Percentiles rank a stretch among this genome's conserved stretches.
Evolutionary conservation across 1,284 basidiomycete genomes (phyloP).

Genomic region (Hypsizygus ulmarius): DNA sequence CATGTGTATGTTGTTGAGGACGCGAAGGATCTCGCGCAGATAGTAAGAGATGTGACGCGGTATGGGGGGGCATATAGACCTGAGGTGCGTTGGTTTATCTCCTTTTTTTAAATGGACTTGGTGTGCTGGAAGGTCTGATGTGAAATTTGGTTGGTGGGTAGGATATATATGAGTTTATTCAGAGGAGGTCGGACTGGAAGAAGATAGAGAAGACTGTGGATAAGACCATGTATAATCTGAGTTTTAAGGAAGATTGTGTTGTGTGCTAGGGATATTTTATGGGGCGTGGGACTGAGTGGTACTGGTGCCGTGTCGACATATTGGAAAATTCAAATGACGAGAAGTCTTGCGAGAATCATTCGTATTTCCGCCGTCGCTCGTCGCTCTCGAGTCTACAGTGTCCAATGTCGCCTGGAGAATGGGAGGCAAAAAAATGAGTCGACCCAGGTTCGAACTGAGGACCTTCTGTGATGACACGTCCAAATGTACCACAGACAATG

Average conservation of each 20-base stretch:
- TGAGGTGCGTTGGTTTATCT: slow-evolving; percentile 52
- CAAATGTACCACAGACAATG: not conserved
- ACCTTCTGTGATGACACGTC: slow-evolving; percentile 13
- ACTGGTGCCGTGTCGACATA: too few relatives aligned
- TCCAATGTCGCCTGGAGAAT: not conserved
- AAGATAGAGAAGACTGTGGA: slow-evolving; percentile 95
- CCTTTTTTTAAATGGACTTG: slow-evolving; percentile 19
- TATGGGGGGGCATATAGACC: slow-evolving; percentile 92
- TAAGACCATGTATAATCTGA: slow-evolving; percentile 93
- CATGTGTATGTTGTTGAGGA: slow-evolving; percentile 93
- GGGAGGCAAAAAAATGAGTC: slow-evolving; percentile 5
- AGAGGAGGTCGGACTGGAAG: slow-evolving; percentile 93
- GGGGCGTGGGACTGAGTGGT: too few relatives aligned
- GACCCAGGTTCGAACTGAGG: slow-evolving; percentile 12
- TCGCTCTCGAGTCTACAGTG: too few relatives aligned
- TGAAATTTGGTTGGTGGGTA: slow-evolving; percentile 29
- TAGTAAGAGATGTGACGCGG: slow-evolving; percentile 90
- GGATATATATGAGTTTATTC: slow-evolving; percentile 93
- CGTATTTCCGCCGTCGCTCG: too few relatives aligned
- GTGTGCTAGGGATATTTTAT: slow-evolving; percentile 28
- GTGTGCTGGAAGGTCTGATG: slow-evolving; percentile 6
- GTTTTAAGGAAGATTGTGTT: slow-evolving; percentile 88
- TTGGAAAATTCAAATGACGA: too few relatives aligned
- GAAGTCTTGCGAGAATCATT: too few relatives aligned
- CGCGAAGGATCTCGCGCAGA: slow-evolving; percentile 91